Percentiles rank a stretch among this genome's conserved stretches.
Conservation (phyloP, 768 basidiomycete species). For the Trametes cingulata region DNA sequence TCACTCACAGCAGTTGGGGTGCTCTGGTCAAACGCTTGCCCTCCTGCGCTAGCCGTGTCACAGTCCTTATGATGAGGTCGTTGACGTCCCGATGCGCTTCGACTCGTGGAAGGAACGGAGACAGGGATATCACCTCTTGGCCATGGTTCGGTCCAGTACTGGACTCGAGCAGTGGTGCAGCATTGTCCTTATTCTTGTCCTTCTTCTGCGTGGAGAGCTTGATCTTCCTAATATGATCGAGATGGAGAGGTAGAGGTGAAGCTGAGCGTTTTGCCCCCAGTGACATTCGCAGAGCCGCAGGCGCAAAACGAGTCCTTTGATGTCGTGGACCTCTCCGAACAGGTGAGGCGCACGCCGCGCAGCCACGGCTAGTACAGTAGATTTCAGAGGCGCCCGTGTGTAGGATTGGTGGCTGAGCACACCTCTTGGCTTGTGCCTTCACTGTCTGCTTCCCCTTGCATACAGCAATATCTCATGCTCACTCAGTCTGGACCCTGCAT, state of each 20-base stretch:
- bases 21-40: conserved; percentile 22
- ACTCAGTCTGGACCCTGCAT: neutral
- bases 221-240: conserved; percentile 7
- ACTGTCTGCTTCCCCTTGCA: neutral
- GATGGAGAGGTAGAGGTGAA: conserved; percentile 6
- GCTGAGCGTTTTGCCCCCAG: conserved; percentile 8
- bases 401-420: no score
- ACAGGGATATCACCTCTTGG: conserved; percentile 6
- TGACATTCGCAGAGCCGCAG: neutral
- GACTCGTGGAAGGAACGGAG: neutral
- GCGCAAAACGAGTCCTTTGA: neutral
- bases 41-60: conserved; percentile 11
- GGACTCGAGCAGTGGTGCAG: neutral
- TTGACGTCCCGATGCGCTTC: conserved; percentile 13
- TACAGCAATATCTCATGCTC: conserved; percentile 4
- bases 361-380: neutral
- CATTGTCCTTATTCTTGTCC: neutral
- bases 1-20: conserved; percentile 23
- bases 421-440: neutral
- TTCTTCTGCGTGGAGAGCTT: neutral
- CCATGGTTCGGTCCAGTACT: neutral
- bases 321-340: neutral
- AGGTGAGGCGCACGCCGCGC: neutral
- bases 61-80: conserved; percentile 16
- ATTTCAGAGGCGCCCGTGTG: neutral